phyloP scores from a whole-genome alignment of 352 stramenopile species.

The Saprolegnia parasitica region DNA sequence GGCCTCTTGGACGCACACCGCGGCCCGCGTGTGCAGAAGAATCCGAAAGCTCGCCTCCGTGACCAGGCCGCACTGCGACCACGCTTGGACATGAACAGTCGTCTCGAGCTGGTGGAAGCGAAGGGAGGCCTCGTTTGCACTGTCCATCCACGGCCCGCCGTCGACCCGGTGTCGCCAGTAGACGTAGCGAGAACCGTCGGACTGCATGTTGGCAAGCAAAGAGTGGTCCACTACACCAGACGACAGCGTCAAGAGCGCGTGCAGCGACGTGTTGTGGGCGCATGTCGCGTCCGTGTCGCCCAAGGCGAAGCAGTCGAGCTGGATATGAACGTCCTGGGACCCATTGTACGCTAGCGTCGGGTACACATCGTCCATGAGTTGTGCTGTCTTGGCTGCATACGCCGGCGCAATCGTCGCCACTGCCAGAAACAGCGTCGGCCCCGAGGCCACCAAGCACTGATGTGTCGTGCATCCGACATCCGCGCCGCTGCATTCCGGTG shows the following conservation, averaged over 20 bases:
- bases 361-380: neutral
- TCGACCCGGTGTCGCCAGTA: slow-evolving; percentile 11
- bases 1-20: neutral
- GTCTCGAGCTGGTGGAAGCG: neutral
- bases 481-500: neutral
- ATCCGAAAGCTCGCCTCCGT: neutral
- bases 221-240: neutral
- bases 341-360: neutral
- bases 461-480: neutral
- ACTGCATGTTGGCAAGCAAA: neutral
- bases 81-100: slow-evolving; percentile 5
- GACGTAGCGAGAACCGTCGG: neutral
- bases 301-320: slow-evolving; percentile 12
- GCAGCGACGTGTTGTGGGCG: neutral
- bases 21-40: neutral
- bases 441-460: slow-evolving; percentile 5
- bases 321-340: slow-evolving; percentile 8
- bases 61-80: slow-evolving; percentile 19
- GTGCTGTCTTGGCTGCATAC: neutral
- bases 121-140: neutral
- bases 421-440: slow-evolving; percentile 5
- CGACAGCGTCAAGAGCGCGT: neutral
- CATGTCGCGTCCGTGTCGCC: neutral
- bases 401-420: neutral
- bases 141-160: neutral